Percentiles rank a stretch among this genome's conserved stretches.
Evolutionary conservation across 495 filamentous ascomycete genomes (phyloP).

Genomic region (Cetradonia linearis): DNA sequence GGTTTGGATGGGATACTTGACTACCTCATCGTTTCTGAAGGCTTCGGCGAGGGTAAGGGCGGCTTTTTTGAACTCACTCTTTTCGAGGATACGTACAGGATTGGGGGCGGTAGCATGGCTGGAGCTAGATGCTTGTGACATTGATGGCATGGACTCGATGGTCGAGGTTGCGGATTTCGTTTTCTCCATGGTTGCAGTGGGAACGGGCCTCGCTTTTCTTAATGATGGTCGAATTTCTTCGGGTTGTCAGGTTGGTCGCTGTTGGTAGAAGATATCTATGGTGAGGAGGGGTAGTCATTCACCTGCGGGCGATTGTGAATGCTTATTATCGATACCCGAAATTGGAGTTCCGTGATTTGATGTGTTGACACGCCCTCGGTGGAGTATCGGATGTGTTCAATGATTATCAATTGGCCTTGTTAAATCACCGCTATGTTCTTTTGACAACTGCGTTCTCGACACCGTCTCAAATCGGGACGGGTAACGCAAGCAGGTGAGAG

Average conservation of each 20-base stretch:
- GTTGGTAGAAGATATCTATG: background rate
- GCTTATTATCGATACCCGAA: background rate
- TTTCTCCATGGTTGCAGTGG: slow-evolving; percentile 22
- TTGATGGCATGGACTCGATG: slow-evolving; percentile 26
- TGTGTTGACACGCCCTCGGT: background rate
- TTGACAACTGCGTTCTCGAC: slow-evolving; percentile 62
- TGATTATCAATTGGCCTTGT: slow-evolving; percentile 32
- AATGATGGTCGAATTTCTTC: background rate
- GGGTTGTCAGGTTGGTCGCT: background rate
- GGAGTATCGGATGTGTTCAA: slow-evolving; percentile 10
- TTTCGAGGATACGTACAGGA: slow-evolving; percentile 46
- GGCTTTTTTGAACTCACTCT: slow-evolving; percentile 55
- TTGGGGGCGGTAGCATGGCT: slow-evolving; percentile 18
- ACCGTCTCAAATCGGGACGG: slow-evolving; percentile 61
- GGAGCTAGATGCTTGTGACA: slow-evolving; percentile 27
- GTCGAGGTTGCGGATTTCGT: slow-evolving; percentile 28
- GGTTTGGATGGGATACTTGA: slow-evolving; percentile 59
- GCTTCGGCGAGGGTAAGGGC: slow-evolving; percentile 60
- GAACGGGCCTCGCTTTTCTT: slow-evolving; percentile 17
- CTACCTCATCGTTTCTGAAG: slow-evolving; percentile 63
- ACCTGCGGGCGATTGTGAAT: background rate
- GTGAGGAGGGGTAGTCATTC: background rate
- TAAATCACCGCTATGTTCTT: slow-evolving; percentile 58
- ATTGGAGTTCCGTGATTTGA: background rate
- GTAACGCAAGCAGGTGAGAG: slow-evolving; percentile 57